Conservation (phyloP, 1,284 basidiomycete genomes). For the Sanghuangporus sanghuang region DNA sequence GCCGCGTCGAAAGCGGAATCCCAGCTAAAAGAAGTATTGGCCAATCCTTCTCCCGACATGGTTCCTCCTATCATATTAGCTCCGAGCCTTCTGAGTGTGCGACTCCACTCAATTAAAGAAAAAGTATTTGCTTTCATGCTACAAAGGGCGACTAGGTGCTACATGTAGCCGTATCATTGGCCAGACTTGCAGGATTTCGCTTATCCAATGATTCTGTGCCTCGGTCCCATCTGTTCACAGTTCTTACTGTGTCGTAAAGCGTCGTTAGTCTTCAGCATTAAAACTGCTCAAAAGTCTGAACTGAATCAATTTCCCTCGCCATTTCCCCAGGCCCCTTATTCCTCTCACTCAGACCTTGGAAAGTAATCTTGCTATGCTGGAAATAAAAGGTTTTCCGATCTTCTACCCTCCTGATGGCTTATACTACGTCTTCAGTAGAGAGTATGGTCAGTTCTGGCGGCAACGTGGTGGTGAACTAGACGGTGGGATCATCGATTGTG, state of each 20-base stretch:
- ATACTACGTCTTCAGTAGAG: constrained; percentile 15
- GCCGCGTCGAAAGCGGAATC: background rate
- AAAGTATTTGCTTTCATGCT: background rate
- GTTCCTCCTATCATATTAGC: background rate
- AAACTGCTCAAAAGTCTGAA: background rate
- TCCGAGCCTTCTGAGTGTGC: background rate
- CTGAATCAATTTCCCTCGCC: background rate
- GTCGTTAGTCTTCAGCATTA: background rate
- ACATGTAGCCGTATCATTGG: background rate
- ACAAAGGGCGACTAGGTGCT: too few relatives aligned
- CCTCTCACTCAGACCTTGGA: background rate
- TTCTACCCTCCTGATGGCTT: constrained; percentile 15
- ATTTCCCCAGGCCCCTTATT: background rate
- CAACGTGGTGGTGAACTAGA: background rate
- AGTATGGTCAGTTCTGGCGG: constrained; percentile 14
- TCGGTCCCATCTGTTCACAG: background rate
- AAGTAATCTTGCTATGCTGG: background rate
- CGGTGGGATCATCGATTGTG: constrained; percentile 11
- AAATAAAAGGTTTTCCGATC: constrained; percentile 8
- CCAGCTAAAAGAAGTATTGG: background rate
- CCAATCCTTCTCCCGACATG: background rate
- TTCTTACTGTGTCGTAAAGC: background rate
- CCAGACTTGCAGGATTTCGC: background rate
- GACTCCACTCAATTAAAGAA: background rate
- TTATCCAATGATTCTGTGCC: background rate